A percentile compares a stretch with the other conserved stretches of the same genome.
These are phyloP conservation scores for Aspergillus alliaceus DNA, from an alignment of 2,329 filamentous ascomycete species.

Conservation along the genomic window DNA sequence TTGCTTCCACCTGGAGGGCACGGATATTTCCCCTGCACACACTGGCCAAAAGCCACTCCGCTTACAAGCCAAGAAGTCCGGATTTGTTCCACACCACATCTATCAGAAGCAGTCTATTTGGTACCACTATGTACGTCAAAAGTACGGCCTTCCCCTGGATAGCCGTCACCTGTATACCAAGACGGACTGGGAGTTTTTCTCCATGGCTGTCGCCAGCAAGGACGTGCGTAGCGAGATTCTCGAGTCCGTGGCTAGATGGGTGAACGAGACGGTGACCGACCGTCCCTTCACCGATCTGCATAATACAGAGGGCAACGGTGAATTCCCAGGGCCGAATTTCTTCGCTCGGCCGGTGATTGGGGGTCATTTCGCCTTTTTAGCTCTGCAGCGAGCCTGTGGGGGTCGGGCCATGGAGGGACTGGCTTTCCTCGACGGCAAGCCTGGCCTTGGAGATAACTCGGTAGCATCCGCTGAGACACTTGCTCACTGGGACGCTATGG, in stretches of 20 bases:
- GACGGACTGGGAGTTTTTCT: conserved; percentile 89
- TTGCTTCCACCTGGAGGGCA: conserved; percentile 69
- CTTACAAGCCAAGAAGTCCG: conserved; percentile 32
- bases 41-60: conserved; percentile 29
- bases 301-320: conserved; percentile 73
- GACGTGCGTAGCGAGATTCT: conserved; percentile 70
- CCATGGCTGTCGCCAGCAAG: conserved; percentile 73
- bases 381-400: conserved; percentile 76
- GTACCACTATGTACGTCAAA: conserved; percentile 77
- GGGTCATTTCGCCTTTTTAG: conserved; percentile 81
- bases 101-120: conserved; percentile 79
- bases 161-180: conserved; percentile 82
- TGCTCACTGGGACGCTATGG: conserved; percentile 19
- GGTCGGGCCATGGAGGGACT: conserved; percentile 64
- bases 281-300: conserved; percentile 80
- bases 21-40: conserved; percentile 25
- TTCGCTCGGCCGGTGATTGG: conserved; percentile 82
- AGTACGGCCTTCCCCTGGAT: conserved; percentile 80
- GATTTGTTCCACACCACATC: conserved; percentile 71
- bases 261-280: conserved; percentile 79
- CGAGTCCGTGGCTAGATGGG: conserved; percentile 72
- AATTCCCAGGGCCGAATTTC: conserved; percentile 72
- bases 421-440: conserved; percentile 44
- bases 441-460: conserved; percentile 11
- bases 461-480: conserved; percentile 16